These are phyloP conservation scores for Rhododendron williamsianum DNA, from an alignment of 148 eudicot genomes.

Conservation along the genomic window DNA sequence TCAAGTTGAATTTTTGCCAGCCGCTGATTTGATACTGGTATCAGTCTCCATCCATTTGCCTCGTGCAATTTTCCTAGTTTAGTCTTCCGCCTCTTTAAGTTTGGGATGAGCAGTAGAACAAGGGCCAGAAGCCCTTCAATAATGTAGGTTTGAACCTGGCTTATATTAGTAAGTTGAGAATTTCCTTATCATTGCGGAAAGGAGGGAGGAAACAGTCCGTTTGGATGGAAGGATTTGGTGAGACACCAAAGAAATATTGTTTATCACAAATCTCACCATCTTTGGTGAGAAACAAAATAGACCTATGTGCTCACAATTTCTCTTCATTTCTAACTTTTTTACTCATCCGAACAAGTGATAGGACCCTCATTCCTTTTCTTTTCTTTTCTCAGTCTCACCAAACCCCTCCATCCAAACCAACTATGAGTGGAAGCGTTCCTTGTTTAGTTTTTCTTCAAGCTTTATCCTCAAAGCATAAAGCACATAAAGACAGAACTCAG, in stretches of 20 bases:
- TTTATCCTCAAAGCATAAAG: not conserved
- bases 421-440: not conserved
- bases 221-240: not conserved
- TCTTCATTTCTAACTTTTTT: not conserved
- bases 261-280: too few relatives aligned
- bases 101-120: not conserved
- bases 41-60: not conserved
- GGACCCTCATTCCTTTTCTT: not conserved
- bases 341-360: not conserved
- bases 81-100: not conserved
- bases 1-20: constrained; percentile 93
- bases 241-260: not conserved
- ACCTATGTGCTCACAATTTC: not conserved
- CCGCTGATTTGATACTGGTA: constrained; percentile 91
- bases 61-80: not conserved
- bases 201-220: not conserved
- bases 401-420: not conserved
- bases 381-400: not conserved
- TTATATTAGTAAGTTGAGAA: not conserved
- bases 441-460: not conserved
- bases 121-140: not conserved
- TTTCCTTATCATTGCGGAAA: not conserved
- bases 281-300: not conserved
- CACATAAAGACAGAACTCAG: not conserved
- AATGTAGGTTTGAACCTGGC: not conserved